Conservation (phyloP, 331 rosid species). For the Dryas integrifolia region DNA sequence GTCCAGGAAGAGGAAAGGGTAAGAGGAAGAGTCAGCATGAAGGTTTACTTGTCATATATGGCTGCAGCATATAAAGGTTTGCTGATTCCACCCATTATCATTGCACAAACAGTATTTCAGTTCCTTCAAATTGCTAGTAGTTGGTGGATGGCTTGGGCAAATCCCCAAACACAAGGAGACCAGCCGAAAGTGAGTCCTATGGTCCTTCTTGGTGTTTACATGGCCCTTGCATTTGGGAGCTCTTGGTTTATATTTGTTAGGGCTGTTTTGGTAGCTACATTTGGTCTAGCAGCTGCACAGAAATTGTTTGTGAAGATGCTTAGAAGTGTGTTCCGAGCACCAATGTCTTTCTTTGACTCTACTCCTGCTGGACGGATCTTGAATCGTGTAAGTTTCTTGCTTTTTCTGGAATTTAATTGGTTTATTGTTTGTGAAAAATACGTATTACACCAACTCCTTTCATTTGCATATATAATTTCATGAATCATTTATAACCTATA, state of each 20-base stretch:
- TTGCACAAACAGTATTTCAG: slow-evolving; percentile 85
- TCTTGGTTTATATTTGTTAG: slow-evolving; percentile 81
- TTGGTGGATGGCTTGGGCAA: slow-evolving; percentile 99
- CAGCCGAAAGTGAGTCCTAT: slow-evolving; percentile 77
- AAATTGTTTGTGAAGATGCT: slow-evolving; percentile 85
- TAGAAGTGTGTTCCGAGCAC: slow-evolving; percentile 75
- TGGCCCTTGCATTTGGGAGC: slow-evolving; percentile 97
- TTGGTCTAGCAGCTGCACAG: slow-evolving; percentile 92
- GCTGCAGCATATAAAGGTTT: slow-evolving; percentile 94
- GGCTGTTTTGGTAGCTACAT: slow-evolving; percentile 86
- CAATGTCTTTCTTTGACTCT: slow-evolving; percentile 96
- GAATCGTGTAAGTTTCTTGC: slow-evolving; percentile 70
- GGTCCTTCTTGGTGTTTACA: slow-evolving; percentile 78
- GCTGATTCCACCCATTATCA: slow-evolving; percentile 79
- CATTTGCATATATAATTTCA: slow-evolving; percentile 24
- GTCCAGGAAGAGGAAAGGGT: slow-evolving; percentile 99
- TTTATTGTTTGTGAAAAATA: slow-evolving; percentile 2
- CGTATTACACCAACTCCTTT: slow-evolving; percentile 10
- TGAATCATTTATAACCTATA: slow-evolving; percentile 32
- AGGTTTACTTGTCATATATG: slow-evolving; percentile 94
- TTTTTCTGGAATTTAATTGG: background rate
- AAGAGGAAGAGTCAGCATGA: slow-evolving; percentile 98
- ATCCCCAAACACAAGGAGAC: slow-evolving; percentile 97
- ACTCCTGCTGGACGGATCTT: slow-evolving; percentile 95
- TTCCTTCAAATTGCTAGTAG: slow-evolving; percentile 99